A percentile compares a stretch with the other conserved stretches of the same genome.
Evolutionary conservation across 2,329 filamentous ascomycete species (phyloP).

Genomic region (Plenodomus biglobosus): DNA sequence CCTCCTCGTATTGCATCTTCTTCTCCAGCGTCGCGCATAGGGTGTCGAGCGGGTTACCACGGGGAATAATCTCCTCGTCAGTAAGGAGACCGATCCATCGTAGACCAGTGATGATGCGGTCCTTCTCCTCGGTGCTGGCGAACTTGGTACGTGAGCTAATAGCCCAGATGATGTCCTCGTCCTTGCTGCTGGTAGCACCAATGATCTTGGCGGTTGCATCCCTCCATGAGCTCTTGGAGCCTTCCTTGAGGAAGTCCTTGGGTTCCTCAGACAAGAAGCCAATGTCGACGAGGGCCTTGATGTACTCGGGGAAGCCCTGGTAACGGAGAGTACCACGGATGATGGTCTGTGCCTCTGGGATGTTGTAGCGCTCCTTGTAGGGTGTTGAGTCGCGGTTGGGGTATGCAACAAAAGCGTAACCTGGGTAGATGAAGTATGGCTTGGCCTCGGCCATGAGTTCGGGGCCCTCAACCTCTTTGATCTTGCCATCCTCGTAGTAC

Average conservation of each 20-base stretch:
- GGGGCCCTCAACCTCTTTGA: slow-evolving; percentile 57
- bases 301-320: slow-evolving; percentile 86
- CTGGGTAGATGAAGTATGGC: slow-evolving; percentile 87
- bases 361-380: slow-evolving; percentile 86
- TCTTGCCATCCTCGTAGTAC: slow-evolving; percentile 77
- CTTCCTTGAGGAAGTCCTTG: slow-evolving; percentile 62
- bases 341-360: slow-evolving; percentile 87
- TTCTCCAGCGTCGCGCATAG: slow-evolving; percentile 84
- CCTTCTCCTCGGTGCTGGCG: slow-evolving; percentile 65
- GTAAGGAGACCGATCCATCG: slow-evolving; percentile 72
- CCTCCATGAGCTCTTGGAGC: slow-evolving; percentile 71
- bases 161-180: slow-evolving; percentile 70
- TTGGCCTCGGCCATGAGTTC: slow-evolving; percentile 86
- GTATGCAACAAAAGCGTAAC: slow-evolving; percentile 88
- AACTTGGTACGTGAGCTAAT: slow-evolving; percentile 78
- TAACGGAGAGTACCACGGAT: slow-evolving; percentile 84
- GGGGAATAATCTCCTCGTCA: slow-evolving; percentile 67
- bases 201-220: slow-evolving; percentile 80
- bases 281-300: slow-evolving; percentile 83
- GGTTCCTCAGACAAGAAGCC: slow-evolving; percentile 79
- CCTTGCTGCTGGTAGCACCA: slow-evolving; percentile 64
- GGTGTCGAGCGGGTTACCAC: slow-evolving; percentile 83
- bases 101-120: slow-evolving; percentile 70
- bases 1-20: slow-evolving; percentile 86
- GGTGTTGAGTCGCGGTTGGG: slow-evolving; percentile 87